Base-by-base conservation (phyloP, 257 asterid genomes). In the Schizonepeta tenuifolia region DNA sequence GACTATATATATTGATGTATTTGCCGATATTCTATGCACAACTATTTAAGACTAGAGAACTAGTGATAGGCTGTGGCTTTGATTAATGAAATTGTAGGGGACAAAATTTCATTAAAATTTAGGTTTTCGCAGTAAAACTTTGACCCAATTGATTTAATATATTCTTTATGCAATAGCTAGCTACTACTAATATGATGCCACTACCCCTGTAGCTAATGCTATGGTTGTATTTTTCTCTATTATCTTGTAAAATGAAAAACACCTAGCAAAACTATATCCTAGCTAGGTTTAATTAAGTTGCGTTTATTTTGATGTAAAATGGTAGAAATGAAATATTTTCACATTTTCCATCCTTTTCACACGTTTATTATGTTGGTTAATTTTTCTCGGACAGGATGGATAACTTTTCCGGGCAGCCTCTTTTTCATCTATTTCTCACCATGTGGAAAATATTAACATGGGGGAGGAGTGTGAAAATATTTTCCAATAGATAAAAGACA, bases 161-260 rank as follows among this genome's bases (percentile, higher is more conserved):
- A 53, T 53, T 69, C 15, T 38, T 57, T 55, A 55, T 49, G 17
- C 18, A 40, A 1, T 54, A 69, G 65, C 74, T 54, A 69, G 65
- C 74, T 20, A 69, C 31, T 20, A 40, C 31, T 36, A 36, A 18
- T 31, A 36, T 54, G 74, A 69, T 36, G 65, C 65, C 74, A 40
- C 61, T 56, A 22, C 46, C 10, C n/a, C n/a, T n/a, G n/a, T 35
- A 17, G 73, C 64, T 69, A 69, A 11, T 36, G 28, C 13, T 20
- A 53, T 14, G 7, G 18, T 20, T 69, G 8, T 20, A 7, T n/a
- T 2, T 47, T 15, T 26, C 28, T 36, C 36, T 61, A 2, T 65
- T 65, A 3, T 15, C 14, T 67, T 38, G 7, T 6, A 35, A 36
- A 4, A 28, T 36, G 17, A 73, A 62, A 62, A 65, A 10, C 69